Percentiles rank a stretch among this genome's conserved stretches.
Evolutionary conservation across 2,329 filamentous ascomycete species (phyloP).

Genomic region (Beauveria sp.): DNA sequence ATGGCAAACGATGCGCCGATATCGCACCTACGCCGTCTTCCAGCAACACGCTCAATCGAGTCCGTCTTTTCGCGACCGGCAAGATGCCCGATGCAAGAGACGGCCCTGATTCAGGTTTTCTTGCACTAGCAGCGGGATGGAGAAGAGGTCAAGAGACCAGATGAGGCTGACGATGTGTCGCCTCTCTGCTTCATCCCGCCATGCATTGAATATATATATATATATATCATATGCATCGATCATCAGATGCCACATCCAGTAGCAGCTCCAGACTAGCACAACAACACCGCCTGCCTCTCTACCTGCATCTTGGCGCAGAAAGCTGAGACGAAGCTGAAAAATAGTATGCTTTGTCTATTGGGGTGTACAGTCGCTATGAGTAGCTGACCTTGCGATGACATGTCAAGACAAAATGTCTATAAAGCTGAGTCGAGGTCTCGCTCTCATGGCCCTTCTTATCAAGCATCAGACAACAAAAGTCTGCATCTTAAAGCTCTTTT

Average conservation of each 20-base stretch:
- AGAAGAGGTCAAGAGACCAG: background rate
- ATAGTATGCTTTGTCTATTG: background rate
- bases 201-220: too few species aligned
- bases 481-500: too few species aligned
- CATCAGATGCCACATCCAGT: background rate
- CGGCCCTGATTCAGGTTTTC: background rate
- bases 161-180: background rate
- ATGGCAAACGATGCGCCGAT: background rate
- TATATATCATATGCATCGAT: too few species aligned
- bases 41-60: background rate
- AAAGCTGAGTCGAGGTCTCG: background rate
- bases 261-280: background rate
- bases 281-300: background rate
- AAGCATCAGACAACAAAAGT: background rate
- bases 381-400: background rate
- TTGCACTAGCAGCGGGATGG: background rate
- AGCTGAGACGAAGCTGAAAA: constrained; percentile 4
- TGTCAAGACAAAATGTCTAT: background rate
- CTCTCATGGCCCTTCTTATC: background rate
- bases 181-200: background rate
- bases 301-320: constrained; percentile 1
- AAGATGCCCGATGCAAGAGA: background rate
- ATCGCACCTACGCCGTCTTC: background rate
- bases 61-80: background rate
- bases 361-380: background rate